Conservation (phyloP, 2,329 filamentous ascomycete species). For the Trichoderma guizhouense region DNA sequence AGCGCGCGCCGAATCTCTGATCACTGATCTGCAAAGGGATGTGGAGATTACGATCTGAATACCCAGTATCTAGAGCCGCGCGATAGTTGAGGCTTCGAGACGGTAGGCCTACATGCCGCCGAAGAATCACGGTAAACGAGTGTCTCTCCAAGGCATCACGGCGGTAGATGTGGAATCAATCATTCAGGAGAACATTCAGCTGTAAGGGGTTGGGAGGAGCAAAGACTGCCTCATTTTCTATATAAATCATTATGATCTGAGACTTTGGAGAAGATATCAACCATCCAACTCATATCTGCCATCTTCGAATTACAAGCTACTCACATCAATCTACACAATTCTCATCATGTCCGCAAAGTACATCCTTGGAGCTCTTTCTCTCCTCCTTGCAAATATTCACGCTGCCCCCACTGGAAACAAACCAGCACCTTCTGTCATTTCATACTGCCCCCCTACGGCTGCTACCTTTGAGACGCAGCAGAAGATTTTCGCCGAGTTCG, state of each 20-base stretch:
- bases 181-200: not conserved
- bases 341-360: not conserved
- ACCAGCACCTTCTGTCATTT: not conserved
- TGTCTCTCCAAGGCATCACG: not conserved
- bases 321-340: not conserved
- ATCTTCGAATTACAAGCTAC: not conserved
- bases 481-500: not conserved
- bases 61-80: not conserved
- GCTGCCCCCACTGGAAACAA: not conserved
- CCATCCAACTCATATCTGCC: not conserved
- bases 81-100: not conserved
- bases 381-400: not conserved
- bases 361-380: not conserved
- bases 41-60: not conserved
- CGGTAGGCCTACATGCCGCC: not conserved
- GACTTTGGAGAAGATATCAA: not conserved
- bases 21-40: not conserved
- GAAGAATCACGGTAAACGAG: not conserved
- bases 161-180: not conserved
- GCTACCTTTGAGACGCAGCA: not conserved
- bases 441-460: not conserved
- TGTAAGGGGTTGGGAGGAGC: not conserved
- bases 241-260: not conserved
- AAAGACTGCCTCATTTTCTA: not conserved
- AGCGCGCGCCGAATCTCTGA: not conserved